phyloP scores from a whole-genome alignment of 1,284 basidiomycete genomes.

The Schizopora paradoxa region DNA sequence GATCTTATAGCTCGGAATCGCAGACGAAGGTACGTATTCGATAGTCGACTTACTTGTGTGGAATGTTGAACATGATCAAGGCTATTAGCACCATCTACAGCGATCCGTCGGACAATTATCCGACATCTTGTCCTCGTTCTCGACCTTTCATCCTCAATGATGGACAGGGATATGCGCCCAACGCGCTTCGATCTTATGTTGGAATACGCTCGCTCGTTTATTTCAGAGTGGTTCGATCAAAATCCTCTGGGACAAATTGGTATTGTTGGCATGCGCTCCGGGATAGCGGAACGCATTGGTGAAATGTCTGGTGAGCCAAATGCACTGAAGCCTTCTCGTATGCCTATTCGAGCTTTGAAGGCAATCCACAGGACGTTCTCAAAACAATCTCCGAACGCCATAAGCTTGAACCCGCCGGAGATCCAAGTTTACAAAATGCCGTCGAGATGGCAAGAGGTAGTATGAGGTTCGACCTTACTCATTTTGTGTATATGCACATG shows the following conservation, averaged over 20 bases:
- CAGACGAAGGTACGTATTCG: conserved; percentile 62
- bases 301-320: conserved; percentile 76
- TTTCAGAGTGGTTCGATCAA: conserved; percentile 98
- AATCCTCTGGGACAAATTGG: conserved; percentile 98
- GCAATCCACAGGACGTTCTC: conserved; percentile 92
- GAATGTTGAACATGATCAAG: conserved; percentile 31
- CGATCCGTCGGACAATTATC: conserved; percentile 93
- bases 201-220: conserved; percentile 86
- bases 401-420: conserved; percentile 84
- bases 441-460: conserved; percentile 91
- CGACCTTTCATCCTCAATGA: conserved; percentile 89
- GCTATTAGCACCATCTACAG: conserved; percentile 73
- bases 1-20: conserved; percentile 83
- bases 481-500: neutral
- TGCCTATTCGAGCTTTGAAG: conserved; percentile 35
- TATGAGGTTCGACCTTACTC: conserved; percentile 60
- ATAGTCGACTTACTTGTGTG: conserved; percentile 4
- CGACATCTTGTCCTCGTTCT: conserved; percentile 89
- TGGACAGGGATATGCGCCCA: conserved; percentile 92
- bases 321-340: neutral
- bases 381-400: conserved; percentile 82
- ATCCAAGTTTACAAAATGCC: conserved; percentile 94
- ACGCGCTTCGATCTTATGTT: conserved; percentile 87
- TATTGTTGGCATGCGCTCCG: conserved; percentile 86
- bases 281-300: conserved; percentile 80